Conservation (phyloP, 345 rosid species). For the Lumnitzera racemosa region DNA sequence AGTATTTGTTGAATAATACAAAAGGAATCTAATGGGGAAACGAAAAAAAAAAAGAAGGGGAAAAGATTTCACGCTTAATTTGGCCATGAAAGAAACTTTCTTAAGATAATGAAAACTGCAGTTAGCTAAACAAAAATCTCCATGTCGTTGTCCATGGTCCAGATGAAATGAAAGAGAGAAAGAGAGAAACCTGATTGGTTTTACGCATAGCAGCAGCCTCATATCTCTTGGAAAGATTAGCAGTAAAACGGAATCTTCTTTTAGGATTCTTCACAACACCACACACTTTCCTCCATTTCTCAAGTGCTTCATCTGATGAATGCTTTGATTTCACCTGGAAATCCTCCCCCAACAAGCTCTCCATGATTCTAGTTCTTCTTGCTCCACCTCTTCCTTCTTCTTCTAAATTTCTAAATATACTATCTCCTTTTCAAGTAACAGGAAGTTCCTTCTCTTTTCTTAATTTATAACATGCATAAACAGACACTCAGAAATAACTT, state of each 20-base stretch:
- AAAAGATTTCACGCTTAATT: no score
- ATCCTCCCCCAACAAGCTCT: constrained; percentile 51
- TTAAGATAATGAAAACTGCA: not conserved
- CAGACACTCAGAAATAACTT: not conserved
- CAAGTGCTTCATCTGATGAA: constrained; percentile 51
- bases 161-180: not conserved
- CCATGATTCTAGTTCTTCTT: constrained; percentile 27
- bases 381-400: not conserved
- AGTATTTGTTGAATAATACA: no score
- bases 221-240: constrained; percentile 75
- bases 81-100: not conserved
- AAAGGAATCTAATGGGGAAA: no score
- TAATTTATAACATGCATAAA: not conserved
- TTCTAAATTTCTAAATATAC: not conserved
- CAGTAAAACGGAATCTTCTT: constrained; percentile 76
- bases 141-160: no score
- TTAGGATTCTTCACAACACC: constrained; percentile 84
- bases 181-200: constrained; percentile 51
- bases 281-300: constrained; percentile 64
- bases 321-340: constrained; percentile 69
- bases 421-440: no score
- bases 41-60: no score
- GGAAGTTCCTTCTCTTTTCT: not conserved
- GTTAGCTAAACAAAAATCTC: no score
- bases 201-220: constrained; percentile 92